Evolutionary conservation across 2,329 filamentous ascomycete species (phyloP), one percentile per base, ranked within the genome.

Genomic region (Colletotrichum cuscutae): DNA sequence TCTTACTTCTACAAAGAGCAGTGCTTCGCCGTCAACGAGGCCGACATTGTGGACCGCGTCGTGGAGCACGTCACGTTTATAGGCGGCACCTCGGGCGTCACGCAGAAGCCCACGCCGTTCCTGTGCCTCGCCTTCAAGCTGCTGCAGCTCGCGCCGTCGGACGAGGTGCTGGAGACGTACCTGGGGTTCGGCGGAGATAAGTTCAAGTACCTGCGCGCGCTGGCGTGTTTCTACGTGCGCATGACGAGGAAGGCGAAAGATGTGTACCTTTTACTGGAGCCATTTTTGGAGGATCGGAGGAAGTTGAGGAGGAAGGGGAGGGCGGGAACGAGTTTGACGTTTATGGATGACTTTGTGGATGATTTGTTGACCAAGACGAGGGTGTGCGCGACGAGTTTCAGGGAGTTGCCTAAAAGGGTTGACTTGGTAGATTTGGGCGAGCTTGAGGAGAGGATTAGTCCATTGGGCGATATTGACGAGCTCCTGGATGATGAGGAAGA

Each of bases 1-100:
- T 94, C 92, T 65, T 97, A 98, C 85, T 99, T 98, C 86, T 99
- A 95, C 93, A 98, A 98, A 83, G 97, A 98, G 84, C 95, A 98
- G 85, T 98, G 97, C 82, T 99, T 98, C 84, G 97, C 94, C 54
- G 88, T 99, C 76, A 99, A 98, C 85, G 91, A 92, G 80, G 90
- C 90, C 65, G 90, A 92, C 82, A 86, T 99, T 6, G 93, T 98
- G 78, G 94, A 98, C 84, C 94, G 97, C 76, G 95, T 97, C 0
- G 93, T 95, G 30, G 93, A 96, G 77, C 89, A 92, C 82, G 89
- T 99, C 59, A 89, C 86, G 61, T 97, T 93, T 82, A 89, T 99
- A 69, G 97, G 95, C 75, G 97, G 97, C 76, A 97, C 95, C 5
- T 95, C 95, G 79, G 95, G 95, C 65, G 89, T 91, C 22, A 89